phyloP scores from a whole-genome alignment of 305 asterid species.

The Euphrasia arctica region DNA sequence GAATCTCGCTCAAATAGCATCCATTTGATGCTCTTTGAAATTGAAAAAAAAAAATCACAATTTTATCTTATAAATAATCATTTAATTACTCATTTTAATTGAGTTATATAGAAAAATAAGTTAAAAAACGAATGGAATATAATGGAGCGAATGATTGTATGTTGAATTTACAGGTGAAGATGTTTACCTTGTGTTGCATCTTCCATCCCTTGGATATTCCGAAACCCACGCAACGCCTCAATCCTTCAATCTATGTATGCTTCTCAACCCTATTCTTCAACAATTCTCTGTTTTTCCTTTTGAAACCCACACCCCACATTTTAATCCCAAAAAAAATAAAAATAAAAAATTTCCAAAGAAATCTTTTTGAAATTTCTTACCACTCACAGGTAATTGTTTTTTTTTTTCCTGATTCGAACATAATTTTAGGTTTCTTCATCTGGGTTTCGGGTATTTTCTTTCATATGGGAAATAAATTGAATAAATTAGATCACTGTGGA shows the following conservation, averaged over 20 bases:
- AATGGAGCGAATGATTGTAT: conserved; percentile 32
- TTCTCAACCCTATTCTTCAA: conserved; percentile 27
- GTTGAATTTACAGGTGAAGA: conserved; percentile 14
- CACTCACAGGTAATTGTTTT: background rate
- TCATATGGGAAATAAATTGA: background rate
- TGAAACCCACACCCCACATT: conserved; percentile 19
- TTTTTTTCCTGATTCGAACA: background rate
- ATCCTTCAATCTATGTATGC: conserved; percentile 26
- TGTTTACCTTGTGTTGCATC: conserved; percentile 15
- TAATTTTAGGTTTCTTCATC: background rate
- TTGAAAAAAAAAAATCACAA: too few relatives aligned
- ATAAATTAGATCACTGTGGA: background rate
- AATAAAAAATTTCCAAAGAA: conserved; percentile 6
- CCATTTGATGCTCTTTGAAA: too few relatives aligned
- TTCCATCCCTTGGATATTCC: conserved; percentile 28
- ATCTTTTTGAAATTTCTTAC: background rate
- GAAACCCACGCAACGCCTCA: conserved; percentile 45
- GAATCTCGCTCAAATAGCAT: too few relatives aligned
- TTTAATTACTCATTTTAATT: too few relatives aligned
- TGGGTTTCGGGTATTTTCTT: background rate
- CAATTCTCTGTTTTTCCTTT: background rate
- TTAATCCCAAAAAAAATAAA: conserved; percentile 8
- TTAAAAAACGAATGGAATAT: background rate
- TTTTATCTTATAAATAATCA: too few relatives aligned
- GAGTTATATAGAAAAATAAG: too few relatives aligned